Conservation (phyloP, 495 filamentous ascomycete genomes). For the Xylaria bambusicola region DNA sequence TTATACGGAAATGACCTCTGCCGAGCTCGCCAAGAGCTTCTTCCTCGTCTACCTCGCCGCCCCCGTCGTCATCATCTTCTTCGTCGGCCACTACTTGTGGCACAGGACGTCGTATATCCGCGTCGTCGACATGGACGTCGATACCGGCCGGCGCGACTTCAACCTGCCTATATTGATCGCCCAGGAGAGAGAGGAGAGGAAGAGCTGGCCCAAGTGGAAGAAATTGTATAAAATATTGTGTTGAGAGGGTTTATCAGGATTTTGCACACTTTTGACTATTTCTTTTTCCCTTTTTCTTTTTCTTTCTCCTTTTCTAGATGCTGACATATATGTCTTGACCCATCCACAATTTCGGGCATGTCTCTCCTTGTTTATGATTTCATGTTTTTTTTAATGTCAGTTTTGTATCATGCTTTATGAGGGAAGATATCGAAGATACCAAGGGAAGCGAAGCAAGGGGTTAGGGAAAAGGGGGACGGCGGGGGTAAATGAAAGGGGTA, state of each 20-base stretch:
- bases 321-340: not conserved
- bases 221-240: conserved; percentile 62
- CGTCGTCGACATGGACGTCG: conserved; percentile 75
- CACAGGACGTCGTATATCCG: conserved; percentile 69
- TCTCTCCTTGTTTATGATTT: conserved; percentile 1
- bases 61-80: conserved; percentile 77
- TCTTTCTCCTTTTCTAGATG: not conserved
- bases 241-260: conserved; percentile 21
- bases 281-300: not conserved
- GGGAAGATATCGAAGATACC: conserved; percentile 10
- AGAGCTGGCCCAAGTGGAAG: conserved; percentile 83
- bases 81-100: conserved; percentile 77
- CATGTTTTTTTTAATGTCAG: not conserved
- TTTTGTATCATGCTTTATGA: not conserved
- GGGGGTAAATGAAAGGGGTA: not conserved
- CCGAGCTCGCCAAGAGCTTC: conserved; percentile 60
- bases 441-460: not conserved
- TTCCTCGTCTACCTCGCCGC: conserved; percentile 81
- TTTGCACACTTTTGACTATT: too few species aligned
- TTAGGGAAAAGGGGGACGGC: too few species aligned
- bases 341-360: not conserved
- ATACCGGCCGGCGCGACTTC: conserved; percentile 85
- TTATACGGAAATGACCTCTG: conserved; percentile 44
- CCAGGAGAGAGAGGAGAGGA: conserved; percentile 73
- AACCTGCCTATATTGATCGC: conserved; percentile 73